Evolutionary conservation across 176 grass and related monocot species (phyloP), one percentile per base, ranked within the genome.

Genomic region (Oryza meridionalis): DNA sequence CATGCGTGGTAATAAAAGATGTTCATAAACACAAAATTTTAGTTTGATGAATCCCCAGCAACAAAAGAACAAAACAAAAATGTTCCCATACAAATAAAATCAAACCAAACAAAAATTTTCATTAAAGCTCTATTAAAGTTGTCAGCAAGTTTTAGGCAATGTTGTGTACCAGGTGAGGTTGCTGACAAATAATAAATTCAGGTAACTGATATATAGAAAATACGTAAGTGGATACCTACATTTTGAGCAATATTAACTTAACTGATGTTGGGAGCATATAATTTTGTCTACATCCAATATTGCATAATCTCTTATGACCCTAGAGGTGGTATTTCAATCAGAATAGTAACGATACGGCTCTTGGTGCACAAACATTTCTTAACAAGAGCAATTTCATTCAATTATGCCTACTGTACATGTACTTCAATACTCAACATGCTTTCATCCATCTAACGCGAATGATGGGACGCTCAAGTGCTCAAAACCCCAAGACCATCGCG

Each of bases 341-440:
- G 51, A 70, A 64, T 19, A 43, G 53, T 76, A 77, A 71, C n/a
- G 66, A 77, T 63, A 73, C 11, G 24, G 22, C 51, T 76, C 67
- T 9, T 68, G 11, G 16, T 70, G 15, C 26, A 46, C n/a, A 76
- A 69, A 81, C 15, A 69, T 87, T 82, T 49, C 4, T 3, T 7
- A 15, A 38, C 42, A 69, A 63, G 14, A 2, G 51, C 33, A 22
- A 37, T 69, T 44, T 49, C 9, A 64, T 64, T 44, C 66, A 85
- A 53, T 46, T 32, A 82, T 44, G 74, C 22, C 21, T 24, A 31
- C 46, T 31, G 12, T 45, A 53, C 17, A 45, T 21, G 3, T 46
- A 51, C 16, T 65, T 19, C 14, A 55, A 33, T 26, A 44, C 31
- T 17, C 35, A 85, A 77, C 1, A 62, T 73, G 22, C 17, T 63